Evolutionary conservation across 2,329 filamentous ascomycete species (phyloP).

Genomic region (Penicillium janthinellum): DNA sequence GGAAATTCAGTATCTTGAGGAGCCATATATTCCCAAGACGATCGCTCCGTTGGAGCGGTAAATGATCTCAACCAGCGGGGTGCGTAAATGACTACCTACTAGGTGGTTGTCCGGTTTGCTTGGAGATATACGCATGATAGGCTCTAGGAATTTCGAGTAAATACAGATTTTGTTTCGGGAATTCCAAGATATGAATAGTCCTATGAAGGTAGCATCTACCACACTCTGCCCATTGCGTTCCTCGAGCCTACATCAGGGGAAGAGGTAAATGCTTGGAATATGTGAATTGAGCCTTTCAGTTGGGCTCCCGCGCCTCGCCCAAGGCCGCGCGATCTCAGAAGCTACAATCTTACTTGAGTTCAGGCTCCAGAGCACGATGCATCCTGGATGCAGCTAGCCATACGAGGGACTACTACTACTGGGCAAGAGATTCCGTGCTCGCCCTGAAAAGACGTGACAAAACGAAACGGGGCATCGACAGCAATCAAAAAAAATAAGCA

Average conservation of each 20-base stretch:
- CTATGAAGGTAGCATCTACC: too few relatives aligned
- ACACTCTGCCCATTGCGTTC: too few relatives aligned
- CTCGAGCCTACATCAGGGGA: too few relatives aligned
- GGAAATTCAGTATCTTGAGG: constrained; percentile 64
- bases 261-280: not conserved
- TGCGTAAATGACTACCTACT: not conserved
- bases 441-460: not conserved
- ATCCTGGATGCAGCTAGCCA: not conserved
- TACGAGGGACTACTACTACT: not conserved
- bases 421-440: not conserved
- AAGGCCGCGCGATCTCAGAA: not conserved
- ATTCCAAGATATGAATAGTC: too few relatives aligned
- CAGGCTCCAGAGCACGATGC: too few relatives aligned
- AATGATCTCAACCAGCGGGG: not conserved
- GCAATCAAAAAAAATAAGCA: not conserved
- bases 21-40: constrained; percentile 59
- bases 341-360: too few relatives aligned
- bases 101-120: not conserved
- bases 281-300: not conserved
- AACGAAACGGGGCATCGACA: not conserved
- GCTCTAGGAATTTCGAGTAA: not conserved
- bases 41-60: constrained; percentile 32
- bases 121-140: not conserved
- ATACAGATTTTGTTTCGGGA: too few relatives aligned
- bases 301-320: not conserved